Evolutionary conservation across 2,329 filamentous ascomycete species (phyloP).

Genomic region (Anisogramma anomala): DNA sequence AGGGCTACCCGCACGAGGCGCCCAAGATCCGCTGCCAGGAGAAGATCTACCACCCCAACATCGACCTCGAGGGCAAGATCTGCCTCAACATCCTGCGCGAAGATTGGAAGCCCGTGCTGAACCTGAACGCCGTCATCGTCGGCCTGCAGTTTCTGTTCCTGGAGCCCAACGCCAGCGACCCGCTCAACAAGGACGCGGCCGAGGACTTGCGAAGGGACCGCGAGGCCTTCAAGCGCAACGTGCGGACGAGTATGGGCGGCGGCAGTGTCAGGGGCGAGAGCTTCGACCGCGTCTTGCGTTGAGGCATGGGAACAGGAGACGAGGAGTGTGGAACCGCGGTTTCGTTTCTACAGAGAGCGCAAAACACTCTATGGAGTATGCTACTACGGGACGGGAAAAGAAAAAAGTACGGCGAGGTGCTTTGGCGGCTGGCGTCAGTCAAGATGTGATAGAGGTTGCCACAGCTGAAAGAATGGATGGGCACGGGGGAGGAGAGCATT

Average conservation of each 20-base stretch:
- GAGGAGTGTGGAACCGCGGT: background rate
- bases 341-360: no score
- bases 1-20: constrained; percentile 93
- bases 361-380: no score
- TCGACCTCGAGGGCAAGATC: constrained; percentile 94
- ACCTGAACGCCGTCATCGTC: constrained; percentile 91
- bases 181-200: constrained; percentile 96
- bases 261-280: constrained; percentile 58
- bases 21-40: constrained; percentile 95
- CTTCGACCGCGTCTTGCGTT: constrained; percentile 73
- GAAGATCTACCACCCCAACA: constrained; percentile 99
- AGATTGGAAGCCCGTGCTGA: constrained; percentile 98
- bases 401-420: constrained; percentile 10
- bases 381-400: background rate
- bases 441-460: background rate
- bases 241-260: constrained; percentile 71
- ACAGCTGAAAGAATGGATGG: constrained; percentile 5
- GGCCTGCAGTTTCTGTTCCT: constrained; percentile 95
- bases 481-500: background rate
- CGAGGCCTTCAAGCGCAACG: constrained; percentile 85
- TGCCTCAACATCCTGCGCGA: constrained; percentile 95
- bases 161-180: constrained; percentile 92
- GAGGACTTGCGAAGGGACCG: constrained; percentile 79
- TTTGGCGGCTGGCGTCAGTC: constrained; percentile 1
- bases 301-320: constrained; percentile 14